Evolutionary conservation across 306 rosid genomes (phyloP).

Genomic region (Calophaca sinica): DNA sequence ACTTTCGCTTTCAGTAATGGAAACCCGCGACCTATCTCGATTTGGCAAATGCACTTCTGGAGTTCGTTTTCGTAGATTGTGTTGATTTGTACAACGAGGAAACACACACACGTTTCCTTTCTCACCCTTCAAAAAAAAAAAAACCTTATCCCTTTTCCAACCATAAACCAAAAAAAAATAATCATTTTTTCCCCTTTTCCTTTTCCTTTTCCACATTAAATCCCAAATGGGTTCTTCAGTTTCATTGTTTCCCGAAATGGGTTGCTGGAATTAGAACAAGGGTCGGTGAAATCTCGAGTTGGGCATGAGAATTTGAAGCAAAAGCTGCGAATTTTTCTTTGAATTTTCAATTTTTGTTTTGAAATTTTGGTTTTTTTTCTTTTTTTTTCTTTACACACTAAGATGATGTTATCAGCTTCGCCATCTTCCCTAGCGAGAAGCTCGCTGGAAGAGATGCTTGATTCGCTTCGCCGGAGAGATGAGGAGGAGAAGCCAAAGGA

Average conservation of each 20-base stretch:
- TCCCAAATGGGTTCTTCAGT: constrained; percentile 36
- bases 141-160: background rate
- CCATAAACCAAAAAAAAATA: background rate
- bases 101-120: background rate
- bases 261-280: constrained; percentile 27
- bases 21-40: constrained; percentile 50
- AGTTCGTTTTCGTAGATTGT: constrained; percentile 43
- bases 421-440: constrained; percentile 73
- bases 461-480: constrained; percentile 80
- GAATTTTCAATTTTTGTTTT: background rate
- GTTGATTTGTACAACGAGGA: constrained; percentile 32
- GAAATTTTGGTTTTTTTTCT: too few relatives aligned
- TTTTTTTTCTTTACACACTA: background rate
- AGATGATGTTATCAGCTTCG: constrained; percentile 75
- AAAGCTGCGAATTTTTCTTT: constrained; percentile 29
- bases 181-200: background rate
- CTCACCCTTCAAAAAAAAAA: background rate
- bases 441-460: constrained; percentile 96
- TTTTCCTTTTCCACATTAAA: constrained; percentile 14
- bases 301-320: constrained; percentile 43
- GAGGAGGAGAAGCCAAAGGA: constrained; percentile 81
- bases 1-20: constrained; percentile 53
- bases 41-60: constrained; percentile 55
- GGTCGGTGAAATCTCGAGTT: constrained; percentile 42
- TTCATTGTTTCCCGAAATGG: constrained; percentile 24